Percentiles rank a stretch among this genome's conserved stretches.
Conservation (phyloP, 352 stramenopile genomes). For the Phytophthora hybrid region DNA sequence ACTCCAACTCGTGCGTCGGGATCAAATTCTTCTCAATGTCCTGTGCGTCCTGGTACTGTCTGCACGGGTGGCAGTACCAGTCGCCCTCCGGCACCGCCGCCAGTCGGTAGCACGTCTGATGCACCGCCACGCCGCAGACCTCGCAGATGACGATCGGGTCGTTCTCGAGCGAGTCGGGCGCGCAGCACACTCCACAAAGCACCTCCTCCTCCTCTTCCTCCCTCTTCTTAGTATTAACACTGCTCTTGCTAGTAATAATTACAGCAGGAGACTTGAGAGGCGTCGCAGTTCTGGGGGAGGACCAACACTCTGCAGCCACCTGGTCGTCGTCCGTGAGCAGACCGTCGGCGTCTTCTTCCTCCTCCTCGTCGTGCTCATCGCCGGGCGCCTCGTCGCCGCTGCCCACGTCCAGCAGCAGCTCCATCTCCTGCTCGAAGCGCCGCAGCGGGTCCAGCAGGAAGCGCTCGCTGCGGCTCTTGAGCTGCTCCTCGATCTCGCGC, state of each 20-base stretch:
- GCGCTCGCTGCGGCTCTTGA: constrained; percentile 43
- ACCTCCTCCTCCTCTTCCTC: constrained; percentile 55
- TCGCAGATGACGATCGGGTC: constrained; percentile 88
- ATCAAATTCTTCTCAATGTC: constrained; percentile 55
- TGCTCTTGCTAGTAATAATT: no score
- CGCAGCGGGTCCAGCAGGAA: constrained; percentile 69
- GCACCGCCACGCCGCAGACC: constrained; percentile 71
- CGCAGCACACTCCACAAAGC: constrained; percentile 70
- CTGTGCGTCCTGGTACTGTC: constrained; percentile 52
- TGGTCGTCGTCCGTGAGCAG: constrained; percentile 30
- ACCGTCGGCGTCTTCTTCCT: constrained; percentile 1
- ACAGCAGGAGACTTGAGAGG: not conserved
- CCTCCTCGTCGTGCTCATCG: constrained; percentile 15
- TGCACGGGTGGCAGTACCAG: constrained; percentile 83
- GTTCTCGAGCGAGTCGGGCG: constrained; percentile 69
- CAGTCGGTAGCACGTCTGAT: constrained; percentile 86
- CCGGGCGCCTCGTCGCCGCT: constrained; percentile 32
- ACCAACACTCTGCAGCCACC: constrained; percentile 21
- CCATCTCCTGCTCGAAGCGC: constrained; percentile 74
- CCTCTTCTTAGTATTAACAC: constrained; percentile 8
- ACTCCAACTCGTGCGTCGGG: constrained; percentile 64
- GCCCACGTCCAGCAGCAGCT: constrained; percentile 66
- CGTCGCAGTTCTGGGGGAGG: not conserved
- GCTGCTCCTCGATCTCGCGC: constrained; percentile 60
- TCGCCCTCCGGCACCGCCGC: constrained; percentile 69